Conservation (phyloP, 2,329 filamentous ascomycete genomes). For the Pseudogymnoascus sp. region DNA sequence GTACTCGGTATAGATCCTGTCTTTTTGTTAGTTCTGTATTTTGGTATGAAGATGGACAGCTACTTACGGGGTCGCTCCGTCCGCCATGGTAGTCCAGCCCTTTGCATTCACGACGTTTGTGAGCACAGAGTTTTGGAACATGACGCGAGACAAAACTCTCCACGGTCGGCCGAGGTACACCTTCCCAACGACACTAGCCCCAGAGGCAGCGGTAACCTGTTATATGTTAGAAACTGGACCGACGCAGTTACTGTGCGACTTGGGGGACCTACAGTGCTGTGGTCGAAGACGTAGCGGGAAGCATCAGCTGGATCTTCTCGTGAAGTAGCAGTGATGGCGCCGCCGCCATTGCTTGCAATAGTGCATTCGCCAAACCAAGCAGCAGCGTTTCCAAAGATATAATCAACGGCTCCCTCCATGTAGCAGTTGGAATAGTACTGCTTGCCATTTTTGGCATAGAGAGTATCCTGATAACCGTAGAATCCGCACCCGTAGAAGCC, state of each 20-base stretch:
- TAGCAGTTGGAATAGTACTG: slow-evolving; percentile 50
- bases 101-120: slow-evolving; percentile 42
- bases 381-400: slow-evolving; percentile 49
- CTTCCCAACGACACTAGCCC: slow-evolving; percentile 27
- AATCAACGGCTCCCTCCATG: slow-evolving; percentile 51
- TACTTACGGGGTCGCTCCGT: slow-evolving; percentile 18
- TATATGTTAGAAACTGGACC: background rate
- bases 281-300: slow-evolving; percentile 48
- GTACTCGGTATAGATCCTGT: slow-evolving; percentile 16
- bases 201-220: slow-evolving; percentile 13
- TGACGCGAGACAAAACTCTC: slow-evolving; percentile 42
- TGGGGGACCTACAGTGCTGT: slow-evolving; percentile 37
- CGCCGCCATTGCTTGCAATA: slow-evolving; percentile 25
- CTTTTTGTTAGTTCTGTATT: background rate
- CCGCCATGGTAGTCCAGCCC: slow-evolving; percentile 38
- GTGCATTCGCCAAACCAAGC: slow-evolving; percentile 46
- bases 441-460: slow-evolving; percentile 42
- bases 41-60: background rate
- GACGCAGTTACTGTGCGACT: slow-evolving; percentile 34
- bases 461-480: slow-evolving; percentile 49
- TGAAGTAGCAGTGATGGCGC: slow-evolving; percentile 42
- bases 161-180: slow-evolving; percentile 48
- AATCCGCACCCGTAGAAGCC: slow-evolving; percentile 51
- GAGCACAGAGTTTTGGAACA: slow-evolving; percentile 43
- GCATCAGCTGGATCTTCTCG: slow-evolving; percentile 34